Percentiles rank a stretch among this genome's conserved stretches.
These are phyloP conservation scores for Geotrichum australiense DNA, from an alignment of 1,139 yeast genomes.

Conservation along the genomic window DNA sequence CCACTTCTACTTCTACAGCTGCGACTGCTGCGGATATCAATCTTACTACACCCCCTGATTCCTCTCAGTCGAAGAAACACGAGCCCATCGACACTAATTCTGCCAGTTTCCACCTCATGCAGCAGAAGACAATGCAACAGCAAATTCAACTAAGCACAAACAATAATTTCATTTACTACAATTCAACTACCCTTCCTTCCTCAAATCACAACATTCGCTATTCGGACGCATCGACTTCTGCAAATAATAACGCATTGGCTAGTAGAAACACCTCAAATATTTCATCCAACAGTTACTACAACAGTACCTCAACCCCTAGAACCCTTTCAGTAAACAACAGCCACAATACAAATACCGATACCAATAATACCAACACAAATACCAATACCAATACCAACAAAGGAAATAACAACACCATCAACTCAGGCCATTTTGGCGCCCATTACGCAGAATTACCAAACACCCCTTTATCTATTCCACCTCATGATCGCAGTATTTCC, in stretches of 20 bases:
- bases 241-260: not conserved
- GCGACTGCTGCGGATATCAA: constrained; percentile 22
- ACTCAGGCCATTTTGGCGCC: not conserved
- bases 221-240: not conserved
- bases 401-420: no score
- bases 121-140: constrained; percentile 14
- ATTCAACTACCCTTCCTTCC: constrained; percentile 4
- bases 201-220: not conserved
- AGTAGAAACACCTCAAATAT: no score
- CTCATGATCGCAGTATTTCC: constrained; percentile 9
- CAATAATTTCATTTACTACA: constrained; percentile 12
- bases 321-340: constrained; percentile 3
- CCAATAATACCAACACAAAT: no score
- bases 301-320: constrained; percentile 4
- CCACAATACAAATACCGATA: no score
- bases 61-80: constrained; percentile 22
- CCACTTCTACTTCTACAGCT: constrained; percentile 11
- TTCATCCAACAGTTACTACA: not conserved
- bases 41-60: constrained; percentile 28
- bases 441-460: not conserved
- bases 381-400: no score
- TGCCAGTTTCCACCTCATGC: constrained; percentile 11
- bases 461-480: constrained; percentile 5
- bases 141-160: constrained; percentile 13
- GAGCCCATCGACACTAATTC: constrained; percentile 10